A percentile compares a stretch with the other conserved stretches of the same genome.
Evolutionary conservation across 495 filamentous ascomycete genomes (phyloP).

Genomic region (Penicillium alfredii): DNA sequence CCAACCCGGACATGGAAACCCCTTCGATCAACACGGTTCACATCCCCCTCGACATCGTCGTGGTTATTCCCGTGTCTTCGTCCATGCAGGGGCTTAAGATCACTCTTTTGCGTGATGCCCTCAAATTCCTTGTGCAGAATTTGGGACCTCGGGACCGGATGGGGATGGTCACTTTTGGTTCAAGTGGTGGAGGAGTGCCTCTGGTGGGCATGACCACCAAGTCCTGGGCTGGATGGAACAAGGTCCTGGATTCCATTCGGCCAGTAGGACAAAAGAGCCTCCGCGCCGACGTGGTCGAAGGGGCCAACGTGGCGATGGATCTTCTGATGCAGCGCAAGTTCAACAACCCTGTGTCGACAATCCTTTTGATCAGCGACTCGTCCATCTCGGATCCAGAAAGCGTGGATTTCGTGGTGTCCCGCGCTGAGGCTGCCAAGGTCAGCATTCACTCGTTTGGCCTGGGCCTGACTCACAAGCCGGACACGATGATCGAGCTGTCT

Average conservation of each 20-base stretch:
- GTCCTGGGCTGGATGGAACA: constrained; percentile 85
- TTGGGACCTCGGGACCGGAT: constrained; percentile 94
- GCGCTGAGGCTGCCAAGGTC: constrained; percentile 96
- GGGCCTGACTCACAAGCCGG: constrained; percentile 94
- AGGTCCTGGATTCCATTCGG: constrained; percentile 80
- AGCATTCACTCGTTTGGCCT: constrained; percentile 95
- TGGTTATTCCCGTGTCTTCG: constrained; percentile 94
- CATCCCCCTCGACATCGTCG: constrained; percentile 91
- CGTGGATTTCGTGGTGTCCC: constrained; percentile 97
- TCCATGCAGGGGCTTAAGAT: constrained; percentile 99
- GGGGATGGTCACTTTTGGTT: constrained; percentile 97
- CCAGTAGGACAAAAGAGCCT: constrained; percentile 95
- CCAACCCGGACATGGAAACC: constrained; percentile 54
- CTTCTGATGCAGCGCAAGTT: constrained; percentile 96
- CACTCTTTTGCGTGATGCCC: constrained; percentile 83
- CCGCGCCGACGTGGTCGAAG: constrained; percentile 94
- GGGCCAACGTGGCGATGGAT: constrained; percentile 98
- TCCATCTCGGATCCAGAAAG: constrained; percentile 95
- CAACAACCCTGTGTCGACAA: constrained; percentile 92
- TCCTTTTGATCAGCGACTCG: constrained; percentile 96
- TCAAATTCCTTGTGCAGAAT: constrained; percentile 86
- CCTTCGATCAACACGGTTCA: constrained; percentile 63
- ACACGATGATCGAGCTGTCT: constrained; percentile 97
- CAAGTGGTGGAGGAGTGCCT: constrained; percentile 85
- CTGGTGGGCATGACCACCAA: constrained; percentile 98